phyloP scores from a whole-genome alignment of 2,329 filamentous ascomycete species.

The Lasiodiplodia sp. region DNA sequence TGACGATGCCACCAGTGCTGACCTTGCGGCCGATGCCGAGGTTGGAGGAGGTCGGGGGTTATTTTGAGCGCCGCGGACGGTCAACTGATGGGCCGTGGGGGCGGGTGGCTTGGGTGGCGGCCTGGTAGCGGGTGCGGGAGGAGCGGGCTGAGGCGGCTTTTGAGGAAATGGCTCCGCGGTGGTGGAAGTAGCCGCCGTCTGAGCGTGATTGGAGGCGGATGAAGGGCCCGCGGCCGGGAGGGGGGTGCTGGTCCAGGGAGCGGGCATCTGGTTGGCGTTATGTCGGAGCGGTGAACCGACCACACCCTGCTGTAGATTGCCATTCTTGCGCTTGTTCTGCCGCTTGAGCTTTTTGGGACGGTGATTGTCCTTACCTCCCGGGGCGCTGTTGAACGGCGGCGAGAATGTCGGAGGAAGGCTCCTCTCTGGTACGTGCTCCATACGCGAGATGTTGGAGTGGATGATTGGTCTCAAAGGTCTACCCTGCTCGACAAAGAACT shows the following conservation, averaged over 20 bases:
- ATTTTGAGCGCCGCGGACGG: background rate
- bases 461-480: background rate
- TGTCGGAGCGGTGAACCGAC: background rate
- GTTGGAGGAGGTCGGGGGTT: background rate
- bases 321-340: background rate
- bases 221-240: background rate
- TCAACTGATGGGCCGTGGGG: background rate
- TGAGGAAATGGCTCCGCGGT: background rate
- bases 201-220: background rate
- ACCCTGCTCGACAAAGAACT: conserved; percentile 25
- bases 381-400: background rate
- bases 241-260: background rate
- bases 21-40: background rate
- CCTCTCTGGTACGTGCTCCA: background rate
- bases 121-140: background rate
- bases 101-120: background rate
- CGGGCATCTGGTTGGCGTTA: background rate
- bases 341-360: background rate
- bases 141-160: background rate
- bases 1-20: background rate
- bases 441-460: background rate
- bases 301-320: background rate
- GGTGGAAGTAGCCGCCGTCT: background rate
- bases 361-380: background rate
- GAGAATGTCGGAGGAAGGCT: background rate